Evolutionary conservation across 1,139 yeast genomes (phyloP).

Genomic region (Saccharomyces uvarum): DNA sequence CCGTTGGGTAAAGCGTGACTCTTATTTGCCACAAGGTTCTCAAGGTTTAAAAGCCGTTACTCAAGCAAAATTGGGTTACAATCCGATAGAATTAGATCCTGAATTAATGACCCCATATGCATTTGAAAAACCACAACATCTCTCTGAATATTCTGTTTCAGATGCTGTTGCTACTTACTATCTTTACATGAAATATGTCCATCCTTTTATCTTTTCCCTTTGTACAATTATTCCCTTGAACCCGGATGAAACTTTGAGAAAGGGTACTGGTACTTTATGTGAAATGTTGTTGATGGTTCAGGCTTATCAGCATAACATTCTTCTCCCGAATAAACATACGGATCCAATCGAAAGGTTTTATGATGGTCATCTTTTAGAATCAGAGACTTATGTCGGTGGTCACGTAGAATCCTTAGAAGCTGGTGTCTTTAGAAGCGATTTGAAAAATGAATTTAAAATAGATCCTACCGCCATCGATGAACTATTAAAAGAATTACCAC

Average conservation of each 20-base stretch:
- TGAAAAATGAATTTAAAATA: conserved; percentile 63
- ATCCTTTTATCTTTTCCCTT: conserved; percentile 91
- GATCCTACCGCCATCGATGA: conserved; percentile 83
- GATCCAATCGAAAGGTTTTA: conserved; percentile 91
- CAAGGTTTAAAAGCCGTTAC: conserved; percentile 98
- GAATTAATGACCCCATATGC: conserved; percentile 98
- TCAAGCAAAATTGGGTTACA: conserved; percentile 89
- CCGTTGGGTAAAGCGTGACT: conserved; percentile 98
- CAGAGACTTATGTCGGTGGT: conserved; percentile 98
- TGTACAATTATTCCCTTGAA: conserved; percentile 93
- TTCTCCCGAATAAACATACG: conserved; percentile 86
- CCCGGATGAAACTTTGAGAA: conserved; percentile 92
- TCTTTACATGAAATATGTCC: conserved; percentile 91
- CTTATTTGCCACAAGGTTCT: conserved; percentile 95
- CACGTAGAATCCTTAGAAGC: conserved; percentile 97
- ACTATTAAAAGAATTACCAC: conserved; percentile 60
- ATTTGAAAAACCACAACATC: conserved; percentile 79
- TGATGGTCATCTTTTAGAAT: conserved; percentile 86
- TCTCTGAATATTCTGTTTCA: conserved; percentile 95
- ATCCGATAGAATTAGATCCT: conserved; percentile 94
- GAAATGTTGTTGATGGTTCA: conserved; percentile 97
- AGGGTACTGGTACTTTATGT: conserved; percentile 97
- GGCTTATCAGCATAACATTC: conserved; percentile 69
- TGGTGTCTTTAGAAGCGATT: conserved; percentile 91
- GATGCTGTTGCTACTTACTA: conserved; percentile 99